A percentile compares a stretch with the other conserved stretches of the same genome.
These are phyloP conservation scores for Spatholobus suberectus DNA, from an alignment of 306 rosid genomes.

Conservation along the genomic window DNA sequence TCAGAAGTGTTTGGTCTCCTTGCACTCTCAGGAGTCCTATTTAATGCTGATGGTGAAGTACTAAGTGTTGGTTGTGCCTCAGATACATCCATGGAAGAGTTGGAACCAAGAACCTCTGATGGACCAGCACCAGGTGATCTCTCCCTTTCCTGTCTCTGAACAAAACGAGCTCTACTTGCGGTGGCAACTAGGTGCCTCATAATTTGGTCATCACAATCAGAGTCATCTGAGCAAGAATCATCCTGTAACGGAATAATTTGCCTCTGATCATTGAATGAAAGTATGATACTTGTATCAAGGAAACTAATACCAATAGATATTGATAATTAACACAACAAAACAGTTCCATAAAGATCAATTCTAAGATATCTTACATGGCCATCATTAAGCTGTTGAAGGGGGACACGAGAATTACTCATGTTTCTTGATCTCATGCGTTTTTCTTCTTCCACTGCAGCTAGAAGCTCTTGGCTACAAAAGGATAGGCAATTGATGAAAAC, in stretches of 20 bases:
- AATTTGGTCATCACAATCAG: slow-evolving; percentile 71
- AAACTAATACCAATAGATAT: slow-evolving; percentile 12
- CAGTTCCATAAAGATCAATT: slow-evolving; percentile 4
- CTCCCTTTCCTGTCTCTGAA: slow-evolving; percentile 63
- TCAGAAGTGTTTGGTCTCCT: slow-evolving; percentile 61
- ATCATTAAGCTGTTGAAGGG: slow-evolving; percentile 45
- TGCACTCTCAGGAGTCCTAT: slow-evolving; percentile 37
- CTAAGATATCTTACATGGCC: slow-evolving; percentile 47
- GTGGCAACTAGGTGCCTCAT: slow-evolving; percentile 81
- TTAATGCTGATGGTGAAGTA: slow-evolving; percentile 49
- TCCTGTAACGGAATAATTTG: slow-evolving; percentile 60
- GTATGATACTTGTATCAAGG: slow-evolving; percentile 8
- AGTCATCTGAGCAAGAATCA: slow-evolving; percentile 66
- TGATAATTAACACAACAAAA: slow-evolving; percentile 29
- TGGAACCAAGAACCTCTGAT: slow-evolving; percentile 50
- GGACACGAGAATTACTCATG: slow-evolving; percentile 37
- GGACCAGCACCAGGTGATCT: slow-evolving; percentile 68
- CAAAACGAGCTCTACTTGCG: slow-evolving; percentile 61
- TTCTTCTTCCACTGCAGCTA: slow-evolving; percentile 70
- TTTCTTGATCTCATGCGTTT: slow-evolving; percentile 58
- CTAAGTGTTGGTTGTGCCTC: slow-evolving; percentile 44
- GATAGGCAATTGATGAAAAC: slow-evolving; percentile 19
- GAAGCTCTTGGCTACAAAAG: slow-evolving; percentile 83
- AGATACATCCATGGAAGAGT: slow-evolving; percentile 48
- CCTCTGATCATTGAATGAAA: slow-evolving; percentile 19